These are phyloP conservation scores for Bolboschoenus planiculmis DNA, from an alignment of 176 grass and related monocot species.

Conservation along the genomic window DNA sequence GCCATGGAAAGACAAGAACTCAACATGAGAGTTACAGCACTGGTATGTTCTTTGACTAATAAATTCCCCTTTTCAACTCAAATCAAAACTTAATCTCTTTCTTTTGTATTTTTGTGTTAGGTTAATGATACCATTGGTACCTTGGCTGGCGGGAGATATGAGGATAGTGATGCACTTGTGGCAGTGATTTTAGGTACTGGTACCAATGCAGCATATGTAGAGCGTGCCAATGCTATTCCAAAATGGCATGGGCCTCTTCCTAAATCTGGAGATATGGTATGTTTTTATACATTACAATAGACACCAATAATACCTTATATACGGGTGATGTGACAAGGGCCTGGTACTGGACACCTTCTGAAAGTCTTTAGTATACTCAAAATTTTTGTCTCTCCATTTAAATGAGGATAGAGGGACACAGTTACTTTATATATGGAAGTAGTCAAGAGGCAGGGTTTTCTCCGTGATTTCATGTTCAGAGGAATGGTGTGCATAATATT, in stretches of 20 bases:
- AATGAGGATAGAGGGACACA: not conserved
- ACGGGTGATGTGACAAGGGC: not conserved
- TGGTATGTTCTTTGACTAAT: slow-evolving; percentile 16
- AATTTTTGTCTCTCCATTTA: not conserved
- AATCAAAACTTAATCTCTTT: not conserved
- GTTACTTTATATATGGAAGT: not conserved
- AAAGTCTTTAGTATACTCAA: not conserved
- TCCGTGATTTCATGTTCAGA: not conserved
- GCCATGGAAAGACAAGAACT: slow-evolving; percentile 53
- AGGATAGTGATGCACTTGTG: slow-evolving; percentile 50
- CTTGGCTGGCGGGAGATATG: slow-evolving; percentile 38
- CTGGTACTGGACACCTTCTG: not conserved
- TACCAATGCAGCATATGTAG: slow-evolving; percentile 83
- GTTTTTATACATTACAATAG: not conserved
- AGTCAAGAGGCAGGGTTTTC: not conserved
- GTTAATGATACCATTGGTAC: slow-evolving; percentile 25
- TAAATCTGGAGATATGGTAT: slow-evolving; percentile 62
- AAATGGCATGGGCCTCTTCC: slow-evolving; percentile 54
- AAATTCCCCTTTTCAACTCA: not conserved
- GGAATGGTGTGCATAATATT: not conserved
- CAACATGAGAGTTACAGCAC: slow-evolving; percentile 62
- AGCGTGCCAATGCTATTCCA: slow-evolving; percentile 52
- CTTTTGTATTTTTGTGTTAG: not conserved
- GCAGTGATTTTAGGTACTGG: slow-evolving; percentile 74
- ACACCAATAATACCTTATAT: not conserved